Evolutionary conservation across 495 filamentous ascomycete species (phyloP).

Genomic region (Penicillium nucicola): DNA sequence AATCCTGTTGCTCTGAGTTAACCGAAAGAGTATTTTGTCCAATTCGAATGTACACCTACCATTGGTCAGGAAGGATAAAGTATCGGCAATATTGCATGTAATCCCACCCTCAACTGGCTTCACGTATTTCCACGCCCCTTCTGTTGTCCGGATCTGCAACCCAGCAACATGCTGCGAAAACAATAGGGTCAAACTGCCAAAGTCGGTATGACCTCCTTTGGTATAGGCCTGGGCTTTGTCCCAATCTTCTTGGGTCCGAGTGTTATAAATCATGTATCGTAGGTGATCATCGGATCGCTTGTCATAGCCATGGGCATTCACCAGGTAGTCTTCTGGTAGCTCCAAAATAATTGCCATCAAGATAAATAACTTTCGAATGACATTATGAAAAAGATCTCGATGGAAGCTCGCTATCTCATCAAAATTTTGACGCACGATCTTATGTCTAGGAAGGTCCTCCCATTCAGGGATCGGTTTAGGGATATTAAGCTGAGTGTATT

Average conservation of each 20-base stretch:
- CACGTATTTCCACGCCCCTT: constrained; percentile 48
- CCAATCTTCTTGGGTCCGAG: constrained; percentile 44
- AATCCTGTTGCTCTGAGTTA: constrained; percentile 22
- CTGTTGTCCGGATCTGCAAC: constrained; percentile 46
- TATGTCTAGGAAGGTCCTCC: constrained; percentile 31
- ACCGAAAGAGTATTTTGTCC: background rate
- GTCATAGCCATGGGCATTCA: constrained; percentile 46
- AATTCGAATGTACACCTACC: constrained; percentile 2
- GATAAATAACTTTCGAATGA: constrained; percentile 22
- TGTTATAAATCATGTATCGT: constrained; percentile 55
- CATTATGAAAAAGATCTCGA: constrained; percentile 18
- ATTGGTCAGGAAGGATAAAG: constrained; percentile 40
- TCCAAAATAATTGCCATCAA: constrained; percentile 50
- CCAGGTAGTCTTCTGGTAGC: constrained; percentile 50
- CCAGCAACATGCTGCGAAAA: constrained; percentile 54
- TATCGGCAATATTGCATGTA: constrained; percentile 47
- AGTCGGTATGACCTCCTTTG: constrained; percentile 53
- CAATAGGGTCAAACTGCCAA: constrained; percentile 50
- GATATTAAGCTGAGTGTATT: constrained; percentile 38
- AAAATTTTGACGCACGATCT: constrained; percentile 18
- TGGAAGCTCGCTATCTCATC: constrained; percentile 22
- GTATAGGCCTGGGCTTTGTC: constrained; percentile 39
- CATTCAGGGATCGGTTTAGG: constrained; percentile 44
- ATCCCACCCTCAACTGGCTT: constrained; percentile 43
- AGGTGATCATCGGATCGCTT: constrained; percentile 45